A percentile compares a stretch with the other conserved stretches of the same genome.
Evolutionary conservation across 345 rosid genomes (phyloP).

Genomic region (Leavenworthia alabamica): DNA sequence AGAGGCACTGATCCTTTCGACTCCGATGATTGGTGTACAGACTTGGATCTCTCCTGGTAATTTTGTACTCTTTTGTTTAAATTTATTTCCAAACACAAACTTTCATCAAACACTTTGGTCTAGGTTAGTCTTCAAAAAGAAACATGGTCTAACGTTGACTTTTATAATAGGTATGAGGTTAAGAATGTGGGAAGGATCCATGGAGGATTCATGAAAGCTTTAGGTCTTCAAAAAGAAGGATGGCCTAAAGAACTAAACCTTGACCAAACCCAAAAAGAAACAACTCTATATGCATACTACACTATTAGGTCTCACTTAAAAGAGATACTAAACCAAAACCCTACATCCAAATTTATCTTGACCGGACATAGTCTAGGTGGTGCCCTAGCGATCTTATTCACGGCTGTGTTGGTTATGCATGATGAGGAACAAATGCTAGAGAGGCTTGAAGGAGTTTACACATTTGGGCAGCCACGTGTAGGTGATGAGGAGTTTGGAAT

Average conservation of each 20-base stretch:
- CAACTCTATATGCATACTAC: slow-evolving; percentile 37
- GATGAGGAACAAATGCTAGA: slow-evolving; percentile 37
- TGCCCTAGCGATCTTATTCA: slow-evolving; percentile 43
- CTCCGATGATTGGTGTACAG: slow-evolving; percentile 43
- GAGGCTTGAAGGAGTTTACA: slow-evolving; percentile 47
- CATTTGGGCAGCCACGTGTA: slow-evolving; percentile 58
- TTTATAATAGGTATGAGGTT: slow-evolving; percentile 30
- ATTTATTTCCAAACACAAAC: not conserved
- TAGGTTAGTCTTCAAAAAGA: too few species aligned
- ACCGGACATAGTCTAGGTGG: slow-evolving; percentile 61
- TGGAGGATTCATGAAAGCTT: slow-evolving; percentile 52
- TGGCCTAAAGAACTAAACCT: slow-evolving; percentile 34
- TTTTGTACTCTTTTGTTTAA: not conserved
- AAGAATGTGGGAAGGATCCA: slow-evolving; percentile 47
- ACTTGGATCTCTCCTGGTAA: slow-evolving; percentile 55
- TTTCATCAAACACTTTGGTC: not conserved
- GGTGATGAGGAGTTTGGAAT: slow-evolving; percentile 41
- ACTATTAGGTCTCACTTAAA: slow-evolving; percentile 28
- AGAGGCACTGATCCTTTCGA: slow-evolving; percentile 60
- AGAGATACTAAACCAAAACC: slow-evolving; percentile 29
- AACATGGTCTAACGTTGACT: not conserved
- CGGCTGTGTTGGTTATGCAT: slow-evolving; percentile 34
- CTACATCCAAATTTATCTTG: slow-evolving; percentile 35
- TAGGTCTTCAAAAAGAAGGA: slow-evolving; percentile 48
- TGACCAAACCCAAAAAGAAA: slow-evolving; percentile 15